Percentiles rank a stretch among this genome's conserved stretches.
Evolutionary conservation across 345 rosid species (phyloP).

Genomic region (Populus davidiana): DNA sequence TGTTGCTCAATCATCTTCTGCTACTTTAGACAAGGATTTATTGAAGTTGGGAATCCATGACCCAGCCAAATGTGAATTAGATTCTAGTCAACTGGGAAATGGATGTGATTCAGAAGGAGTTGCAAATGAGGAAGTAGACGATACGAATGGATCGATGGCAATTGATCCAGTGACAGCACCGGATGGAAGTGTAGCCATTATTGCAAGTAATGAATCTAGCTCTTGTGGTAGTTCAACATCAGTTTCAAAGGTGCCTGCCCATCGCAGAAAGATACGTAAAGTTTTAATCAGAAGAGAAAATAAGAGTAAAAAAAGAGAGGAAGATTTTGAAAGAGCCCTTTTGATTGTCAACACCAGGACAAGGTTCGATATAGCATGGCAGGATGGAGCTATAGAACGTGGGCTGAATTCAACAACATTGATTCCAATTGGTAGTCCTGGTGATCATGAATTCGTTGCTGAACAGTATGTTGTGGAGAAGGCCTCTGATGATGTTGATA

Average conservation of each 20-base stretch:
- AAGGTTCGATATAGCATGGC: slow-evolving; percentile 83
- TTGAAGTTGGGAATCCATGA: slow-evolving; percentile 53
- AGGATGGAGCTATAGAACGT: slow-evolving; percentile 64
- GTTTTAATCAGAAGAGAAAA: slow-evolving; percentile 77
- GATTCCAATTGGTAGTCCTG: slow-evolving; percentile 94
- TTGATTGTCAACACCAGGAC: slow-evolving; percentile 68
- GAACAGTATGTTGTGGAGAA: slow-evolving; percentile 96
- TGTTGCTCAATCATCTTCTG: slow-evolving; percentile 37
- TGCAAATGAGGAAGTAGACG: slow-evolving; percentile 45
- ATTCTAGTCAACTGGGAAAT: slow-evolving; percentile 34
- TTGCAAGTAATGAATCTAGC: slow-evolving; percentile 41
- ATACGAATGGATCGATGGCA: slow-evolving; percentile 38
- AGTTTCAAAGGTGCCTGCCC: slow-evolving; percentile 61
- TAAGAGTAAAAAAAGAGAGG: slow-evolving; percentile 76
- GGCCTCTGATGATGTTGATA: slow-evolving; percentile 66
- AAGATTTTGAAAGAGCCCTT: slow-evolving; percentile 78
- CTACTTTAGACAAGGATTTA: slow-evolving; percentile 44
- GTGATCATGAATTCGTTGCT: slow-evolving; percentile 93
- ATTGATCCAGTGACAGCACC: slow-evolving; percentile 33
- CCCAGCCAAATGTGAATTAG: slow-evolving; percentile 33
- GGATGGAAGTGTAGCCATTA: slow-evolving; percentile 33
- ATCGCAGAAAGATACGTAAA: slow-evolving; percentile 88
- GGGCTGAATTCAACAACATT: slow-evolving; percentile 52
- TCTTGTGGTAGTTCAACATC: slow-evolving; percentile 48
- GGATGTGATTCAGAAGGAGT: slow-evolving; percentile 44